phyloP scores from a whole-genome alignment of 2,329 filamentous ascomycete genomes.

The Pseudogymnoascus sp. region DNA sequence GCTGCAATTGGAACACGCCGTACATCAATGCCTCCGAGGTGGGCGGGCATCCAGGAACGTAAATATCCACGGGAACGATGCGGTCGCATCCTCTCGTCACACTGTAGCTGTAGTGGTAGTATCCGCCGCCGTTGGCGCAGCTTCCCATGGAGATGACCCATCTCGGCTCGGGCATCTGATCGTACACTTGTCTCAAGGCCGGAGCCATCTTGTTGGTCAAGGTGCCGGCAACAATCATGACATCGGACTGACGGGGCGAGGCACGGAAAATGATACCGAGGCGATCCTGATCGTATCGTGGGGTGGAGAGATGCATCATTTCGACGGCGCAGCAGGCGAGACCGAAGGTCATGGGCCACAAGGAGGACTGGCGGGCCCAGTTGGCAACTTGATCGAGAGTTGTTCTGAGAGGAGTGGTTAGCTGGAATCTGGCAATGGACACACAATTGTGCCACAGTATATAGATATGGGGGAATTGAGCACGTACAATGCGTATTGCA shows the following conservation, averaged over 20 bases:
- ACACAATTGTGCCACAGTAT: not conserved
- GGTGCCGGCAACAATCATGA: conserved; percentile 90
- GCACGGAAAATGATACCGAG: conserved; percentile 87
- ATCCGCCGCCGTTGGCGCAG: conserved; percentile 77
- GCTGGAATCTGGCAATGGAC: not conserved
- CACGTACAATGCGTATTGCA: conserved; percentile 81
- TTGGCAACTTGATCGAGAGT: conserved; percentile 73
- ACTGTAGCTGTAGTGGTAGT: conserved; percentile 80
- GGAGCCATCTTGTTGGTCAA: conserved; percentile 96
- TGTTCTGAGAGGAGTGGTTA: conserved; percentile 43
- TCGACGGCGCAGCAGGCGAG: conserved; percentile 84
- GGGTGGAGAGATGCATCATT: conserved; percentile 88
- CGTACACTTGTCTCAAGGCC: conserved; percentile 81
- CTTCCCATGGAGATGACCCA: conserved; percentile 82
- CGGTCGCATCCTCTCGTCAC: conserved; percentile 69
- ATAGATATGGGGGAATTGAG: not conserved
- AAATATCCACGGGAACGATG: conserved; percentile 72
- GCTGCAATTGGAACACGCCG: conserved; percentile 64
- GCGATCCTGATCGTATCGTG: conserved; percentile 82
- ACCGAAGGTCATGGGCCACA: conserved; percentile 85
- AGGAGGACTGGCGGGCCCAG: conserved; percentile 75
- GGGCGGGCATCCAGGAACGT: conserved; percentile 67
- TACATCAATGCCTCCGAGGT: conserved; percentile 57
- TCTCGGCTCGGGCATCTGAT: conserved; percentile 88
- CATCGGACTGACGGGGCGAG: conserved; percentile 78